Base-by-base conservation (phyloP, 1,284 basidiomycete species). In the Wolfiporia cocos region DNA sequence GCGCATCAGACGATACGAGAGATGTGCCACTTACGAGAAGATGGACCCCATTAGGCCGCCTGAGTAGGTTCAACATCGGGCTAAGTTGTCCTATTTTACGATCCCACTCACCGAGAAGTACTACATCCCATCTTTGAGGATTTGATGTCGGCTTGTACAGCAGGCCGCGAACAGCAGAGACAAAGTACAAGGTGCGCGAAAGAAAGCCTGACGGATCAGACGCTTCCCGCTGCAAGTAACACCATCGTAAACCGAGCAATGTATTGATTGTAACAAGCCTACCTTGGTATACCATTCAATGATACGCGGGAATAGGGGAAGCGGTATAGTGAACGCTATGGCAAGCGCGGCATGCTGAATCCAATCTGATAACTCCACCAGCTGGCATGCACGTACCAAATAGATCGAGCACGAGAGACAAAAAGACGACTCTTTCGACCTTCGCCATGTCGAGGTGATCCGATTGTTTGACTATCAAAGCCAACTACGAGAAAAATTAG, bases 241-340 rank as follows among this genome's bases (percentile, higher is more conserved):
- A 28, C 28, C 20, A 21, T 14, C 19, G n/a, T 28, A 22, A 43
- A 29, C 22, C 24, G 21, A 34, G 12, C 19, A 14, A 39, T n/a
- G n/a, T 5, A 43, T 14, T 39, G n/a, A 34, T 19, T 34, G 34
- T 22, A 34, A 43, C 32, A 58, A 3, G 15, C 78, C 53, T 49
- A 85, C 86, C 59, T 78, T 62, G 5, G 83, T 82, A 58, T 92
- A 94, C 89, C 89, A 94, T 66, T 92, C 86, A 39, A 91, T 86
- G 39, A 91, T 71, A 32, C 91, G 78, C 34, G 91, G 92, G 63
- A 94, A 94, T 30, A 94, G 76, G 24, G 91, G 91, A 23, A 94
- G 71, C n/a, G 91, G 91, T 34, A 94, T 89, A n/a, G 92, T 94
- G 63, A 93, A 94, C 11, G 91, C 90, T 82, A 55, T 39, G 20